Conservation (phyloP, 345 rosid genomes). For the Rhizophora apiculata region DNA sequence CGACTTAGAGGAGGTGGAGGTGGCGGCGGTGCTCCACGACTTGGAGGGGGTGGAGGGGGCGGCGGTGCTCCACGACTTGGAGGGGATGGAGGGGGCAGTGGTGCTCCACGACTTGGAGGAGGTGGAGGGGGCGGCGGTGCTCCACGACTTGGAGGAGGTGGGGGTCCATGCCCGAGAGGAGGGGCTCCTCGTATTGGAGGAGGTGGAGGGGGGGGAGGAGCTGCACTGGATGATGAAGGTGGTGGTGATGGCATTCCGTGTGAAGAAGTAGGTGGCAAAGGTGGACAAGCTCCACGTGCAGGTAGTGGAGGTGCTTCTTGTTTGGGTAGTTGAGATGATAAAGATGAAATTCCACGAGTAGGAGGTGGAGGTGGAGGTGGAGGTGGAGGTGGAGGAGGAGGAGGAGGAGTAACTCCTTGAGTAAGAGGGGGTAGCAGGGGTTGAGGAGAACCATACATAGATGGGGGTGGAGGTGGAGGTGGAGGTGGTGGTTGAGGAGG, state of each 20-base stretch:
- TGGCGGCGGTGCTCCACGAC: conserved; percentile 22
- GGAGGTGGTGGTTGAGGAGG: conserved; percentile 20
- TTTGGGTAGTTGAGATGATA: conserved; percentile 26
- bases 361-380: conserved; percentile 5
- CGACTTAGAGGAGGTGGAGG: conserved; percentile 13
- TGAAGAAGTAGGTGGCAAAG: conserved; percentile 24
- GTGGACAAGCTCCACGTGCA: conserved; percentile 26
- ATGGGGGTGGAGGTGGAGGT: conserved; percentile 27
- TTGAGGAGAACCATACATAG: neutral
- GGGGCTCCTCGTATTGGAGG: conserved; percentile 14
- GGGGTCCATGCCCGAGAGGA: conserved; percentile 21
- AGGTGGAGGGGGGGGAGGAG: conserved; percentile 28
- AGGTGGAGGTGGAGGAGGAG: conserved; percentile 11
- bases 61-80: conserved; percentile 1
- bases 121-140: conserved; percentile 16
- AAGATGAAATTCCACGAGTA: conserved; percentile 13
- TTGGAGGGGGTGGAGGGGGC: conserved; percentile 23
- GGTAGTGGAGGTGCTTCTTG: conserved; percentile 24
- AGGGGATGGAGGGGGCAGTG: conserved; percentile 26
- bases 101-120: conserved; percentile 16
- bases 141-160: conserved; percentile 8
- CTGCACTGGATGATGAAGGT: conserved; percentile 6
- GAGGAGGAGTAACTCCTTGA: conserved; percentile 2
- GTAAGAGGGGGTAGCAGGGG: conserved; percentile 20
- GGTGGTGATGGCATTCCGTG: conserved; percentile 29